Percentiles rank a stretch among this genome's conserved stretches.
These are phyloP conservation scores for Dothideomycetes sp. DNA, from an alignment of 2,329 filamentous ascomycete species.

Conservation along the genomic window DNA sequence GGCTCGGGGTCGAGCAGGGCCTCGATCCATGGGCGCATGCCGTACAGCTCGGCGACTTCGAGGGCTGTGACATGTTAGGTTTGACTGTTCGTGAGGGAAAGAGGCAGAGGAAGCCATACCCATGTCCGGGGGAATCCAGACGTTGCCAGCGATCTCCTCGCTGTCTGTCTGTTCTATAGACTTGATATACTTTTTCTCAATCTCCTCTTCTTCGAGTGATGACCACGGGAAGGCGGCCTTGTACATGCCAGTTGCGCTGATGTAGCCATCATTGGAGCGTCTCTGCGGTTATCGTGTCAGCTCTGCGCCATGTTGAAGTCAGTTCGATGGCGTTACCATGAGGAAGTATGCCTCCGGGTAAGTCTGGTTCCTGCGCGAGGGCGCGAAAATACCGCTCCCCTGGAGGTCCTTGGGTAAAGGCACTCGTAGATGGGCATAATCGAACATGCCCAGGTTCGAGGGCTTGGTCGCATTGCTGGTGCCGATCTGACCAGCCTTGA, in stretches of 20 bases:
- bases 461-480: slow-evolving; percentile 62
- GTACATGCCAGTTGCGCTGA: slow-evolving; percentile 86
- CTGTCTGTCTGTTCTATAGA: slow-evolving; percentile 67
- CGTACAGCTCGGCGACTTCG: slow-evolving; percentile 75
- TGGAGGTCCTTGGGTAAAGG: slow-evolving; percentile 84
- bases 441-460: slow-evolving; percentile 71
- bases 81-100: background rate
- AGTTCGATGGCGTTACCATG: slow-evolving; percentile 53
- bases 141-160: slow-evolving; percentile 91
- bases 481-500: slow-evolving; percentile 67
- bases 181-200: slow-evolving; percentile 78
- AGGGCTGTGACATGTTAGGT: slow-evolving; percentile 50
- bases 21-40: slow-evolving; percentile 75
- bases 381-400: slow-evolving; percentile 83
- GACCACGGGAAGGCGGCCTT: slow-evolving; percentile 81
- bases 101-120: slow-evolving; percentile 37
- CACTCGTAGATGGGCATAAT: slow-evolving; percentile 91
- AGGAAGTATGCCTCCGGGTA: slow-evolving; percentile 88
- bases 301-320: background rate
- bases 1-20: slow-evolving; percentile 86
- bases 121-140: slow-evolving; percentile 80
- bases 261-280: slow-evolving; percentile 72
- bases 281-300: slow-evolving; percentile 40
- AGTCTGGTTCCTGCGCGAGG: slow-evolving; percentile 45
- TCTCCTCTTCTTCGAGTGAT: slow-evolving; percentile 55